These are phyloP conservation scores for Globisporangium orthogonon DNA, from an alignment of 352 stramenopile species.

Conservation along the genomic window DNA sequence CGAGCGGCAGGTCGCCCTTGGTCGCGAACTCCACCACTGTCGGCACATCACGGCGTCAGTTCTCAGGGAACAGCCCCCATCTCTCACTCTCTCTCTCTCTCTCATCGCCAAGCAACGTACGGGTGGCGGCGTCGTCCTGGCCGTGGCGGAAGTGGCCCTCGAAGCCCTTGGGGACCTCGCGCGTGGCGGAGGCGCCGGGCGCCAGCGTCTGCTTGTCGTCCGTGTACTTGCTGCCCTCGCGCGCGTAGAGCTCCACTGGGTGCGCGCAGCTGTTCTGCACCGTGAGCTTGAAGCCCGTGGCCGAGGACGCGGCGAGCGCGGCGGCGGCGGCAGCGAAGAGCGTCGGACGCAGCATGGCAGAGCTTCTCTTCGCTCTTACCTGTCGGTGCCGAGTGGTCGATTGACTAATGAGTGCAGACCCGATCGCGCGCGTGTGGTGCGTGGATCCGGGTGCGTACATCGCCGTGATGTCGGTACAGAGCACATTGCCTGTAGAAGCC, in stretches of 20 bases:
- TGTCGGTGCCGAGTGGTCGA: neutral
- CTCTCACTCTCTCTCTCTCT: too few species aligned
- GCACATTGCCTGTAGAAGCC: neutral
- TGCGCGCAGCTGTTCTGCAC: constrained; percentile 54
- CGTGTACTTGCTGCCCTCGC: constrained; percentile 40
- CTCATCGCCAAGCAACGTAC: constrained; percentile 13
- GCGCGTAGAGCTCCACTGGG: constrained; percentile 51
- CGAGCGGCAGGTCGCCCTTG: constrained; percentile 39
- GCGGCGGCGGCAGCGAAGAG: constrained; percentile 15
- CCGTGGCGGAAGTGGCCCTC: constrained; percentile 69
- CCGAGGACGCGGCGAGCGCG: constrained; percentile 13
- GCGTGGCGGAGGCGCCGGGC: constrained; percentile 25
- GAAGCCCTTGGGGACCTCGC: constrained; percentile 48
- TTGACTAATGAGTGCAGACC: neutral
- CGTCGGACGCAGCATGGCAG: constrained; percentile 2
- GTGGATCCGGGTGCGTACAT: too few species aligned
- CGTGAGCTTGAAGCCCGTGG: constrained; percentile 42
- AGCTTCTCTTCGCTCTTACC: neutral
- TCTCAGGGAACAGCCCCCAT: too few species aligned
- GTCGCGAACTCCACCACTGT: constrained; percentile 61
- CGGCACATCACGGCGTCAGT: neutral
- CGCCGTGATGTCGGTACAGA: too few species aligned
- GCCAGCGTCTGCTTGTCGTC: constrained; percentile 35
- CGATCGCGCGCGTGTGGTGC: neutral
- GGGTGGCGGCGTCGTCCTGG: constrained; percentile 40